A percentile compares a stretch with the other conserved stretches of the same genome.
Conservation (phyloP, 805 yeast species). For the Ogataea polymorpha region DNA sequence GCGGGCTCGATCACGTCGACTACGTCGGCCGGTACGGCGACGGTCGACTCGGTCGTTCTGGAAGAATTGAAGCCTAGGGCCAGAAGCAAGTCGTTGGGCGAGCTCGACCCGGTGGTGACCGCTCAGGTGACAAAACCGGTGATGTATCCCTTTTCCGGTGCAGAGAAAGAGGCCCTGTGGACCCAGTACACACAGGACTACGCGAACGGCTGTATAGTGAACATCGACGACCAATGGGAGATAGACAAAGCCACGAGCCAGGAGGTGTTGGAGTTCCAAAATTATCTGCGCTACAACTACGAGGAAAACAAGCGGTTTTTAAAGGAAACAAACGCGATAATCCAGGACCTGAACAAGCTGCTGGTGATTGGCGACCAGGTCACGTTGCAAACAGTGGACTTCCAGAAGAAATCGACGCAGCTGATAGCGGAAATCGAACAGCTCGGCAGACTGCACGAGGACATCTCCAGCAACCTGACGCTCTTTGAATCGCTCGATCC, state of each 20-base stretch:
- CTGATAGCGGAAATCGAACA: conserved; percentile 46
- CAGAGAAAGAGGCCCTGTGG: conserved; percentile 37
- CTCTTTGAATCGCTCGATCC: conserved; percentile 70
- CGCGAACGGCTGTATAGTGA: conserved; percentile 40
- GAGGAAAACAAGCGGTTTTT: conserved; percentile 38
- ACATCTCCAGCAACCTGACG: conserved; percentile 46
- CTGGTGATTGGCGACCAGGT: conserved; percentile 55
- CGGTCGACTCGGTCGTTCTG: background rate
- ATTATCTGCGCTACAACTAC: conserved; percentile 29
- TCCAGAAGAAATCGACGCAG: conserved; percentile 53
- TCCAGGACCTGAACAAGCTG: conserved; percentile 45
- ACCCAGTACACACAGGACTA: conserved; percentile 36
- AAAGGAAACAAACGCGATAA: conserved; percentile 42
- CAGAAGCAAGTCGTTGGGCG: conserved; percentile 2
- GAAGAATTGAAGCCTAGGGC: background rate
- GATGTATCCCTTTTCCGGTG: conserved; percentile 37
- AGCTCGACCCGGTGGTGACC: background rate
- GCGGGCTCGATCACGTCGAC: conserved; percentile 54
- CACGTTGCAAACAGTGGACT: conserved; percentile 57
- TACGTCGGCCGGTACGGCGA: background rate
- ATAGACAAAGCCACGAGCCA: conserved; percentile 39
- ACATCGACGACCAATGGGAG: conserved; percentile 38
- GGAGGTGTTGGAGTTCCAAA: conserved; percentile 35
- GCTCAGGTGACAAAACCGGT: background rate
- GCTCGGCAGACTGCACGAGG: conserved; percentile 40